Base-by-base conservation (phyloP, 495 filamentous ascomycete genomes). In the Thermochaetoides thermophila region DNA sequence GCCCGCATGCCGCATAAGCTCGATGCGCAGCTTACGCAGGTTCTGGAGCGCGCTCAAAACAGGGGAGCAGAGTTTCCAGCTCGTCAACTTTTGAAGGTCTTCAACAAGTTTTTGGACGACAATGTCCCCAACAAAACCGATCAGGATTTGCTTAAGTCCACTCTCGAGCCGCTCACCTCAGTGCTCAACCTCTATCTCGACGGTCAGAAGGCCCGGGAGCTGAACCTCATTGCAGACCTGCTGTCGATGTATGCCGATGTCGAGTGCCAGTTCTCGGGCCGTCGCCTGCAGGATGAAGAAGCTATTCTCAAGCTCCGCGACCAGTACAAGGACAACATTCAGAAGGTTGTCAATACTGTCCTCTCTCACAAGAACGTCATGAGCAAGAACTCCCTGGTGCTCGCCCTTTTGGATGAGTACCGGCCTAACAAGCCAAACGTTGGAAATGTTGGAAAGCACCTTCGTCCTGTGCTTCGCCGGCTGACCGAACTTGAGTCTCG, bases 1-100 rank as follows among this genome's bases (percentile, higher is more conserved):
- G 78, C 85, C 4, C 78, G 89, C 50, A 96, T 96, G 82, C 89
- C 89, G 4, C 74, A 84, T 47, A 93, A 84, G 61, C 73, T 99
- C 19, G 85, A 93, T 44, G 52, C 76, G 6, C 71, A 69, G 38
- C 74, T 96, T 41, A 74, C 75, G 17, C 77, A 82, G 46, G 76
- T 86, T 26, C 77, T 96, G 17, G 89, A 99, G 29, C 74, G 77
- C 34, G 78, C 85, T 12, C 73, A 69, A 35, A 58, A 71, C 33
- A 70, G 89, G 33, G 73, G 78, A 35, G 63, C 68, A 10, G 89
- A 99, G 56, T 99, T 99, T 65, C 89, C 89, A 14, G 81, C 84
- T 18, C 92, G 89, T 58, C 76, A 80, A 44, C 68, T 96, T 28
- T 60, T 68, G 36, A 94, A 91, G 62, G 76, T 82, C 0, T 69